Evolutionary conservation across 306 rosid species (phyloP), one percentile per base, ranked within the genome.

Genomic region (Rosa lucieae): DNA sequence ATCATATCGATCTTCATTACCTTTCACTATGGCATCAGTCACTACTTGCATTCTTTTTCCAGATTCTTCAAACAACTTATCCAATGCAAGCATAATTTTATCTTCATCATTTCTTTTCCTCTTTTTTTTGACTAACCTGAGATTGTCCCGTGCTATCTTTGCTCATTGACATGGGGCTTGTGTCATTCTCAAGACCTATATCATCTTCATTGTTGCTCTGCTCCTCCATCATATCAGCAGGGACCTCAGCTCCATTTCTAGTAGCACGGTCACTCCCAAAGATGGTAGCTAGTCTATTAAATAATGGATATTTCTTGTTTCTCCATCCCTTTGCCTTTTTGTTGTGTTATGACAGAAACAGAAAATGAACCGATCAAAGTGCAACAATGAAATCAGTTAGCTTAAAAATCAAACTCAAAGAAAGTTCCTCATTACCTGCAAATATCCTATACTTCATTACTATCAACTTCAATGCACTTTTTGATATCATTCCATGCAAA

Each of bases 41-140:
- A 67, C 49, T 29, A 18, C 0, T 67, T 40, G 72, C 72, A 67
- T 39, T 14, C 29, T 40, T 67, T 67, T 40, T 3, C 29, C 15
- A 67, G 6, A 15, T 8, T 9, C 17, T 42, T 68, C 72, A 68
- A 68, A 20, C 9, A 42, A 2, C 11, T 68, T 67, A 15, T 40
- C 15, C 35, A 68, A 20, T 68, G 32, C 52, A 68, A 0, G 11
- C 0, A 68, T 15, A 10, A 67, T 6, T 9, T 9, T 67, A 39
- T 67, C 72, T 7, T 67, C 49, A 39, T 67, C 14, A 67, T 10
- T 67, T 67, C 14, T 67, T 67, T 67, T 67, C 29, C 72, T 67
- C 72, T 67, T 67, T 10, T 10, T 20, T 42, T 20, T 3, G 5
- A 40, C 17, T 40, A 5, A 9, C 15, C 72, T 17, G 3, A 40